These are phyloP conservation scores for Trypethelium eluteriae DNA, from an alignment of 495 filamentous ascomycete species.

Conservation along the genomic window DNA sequence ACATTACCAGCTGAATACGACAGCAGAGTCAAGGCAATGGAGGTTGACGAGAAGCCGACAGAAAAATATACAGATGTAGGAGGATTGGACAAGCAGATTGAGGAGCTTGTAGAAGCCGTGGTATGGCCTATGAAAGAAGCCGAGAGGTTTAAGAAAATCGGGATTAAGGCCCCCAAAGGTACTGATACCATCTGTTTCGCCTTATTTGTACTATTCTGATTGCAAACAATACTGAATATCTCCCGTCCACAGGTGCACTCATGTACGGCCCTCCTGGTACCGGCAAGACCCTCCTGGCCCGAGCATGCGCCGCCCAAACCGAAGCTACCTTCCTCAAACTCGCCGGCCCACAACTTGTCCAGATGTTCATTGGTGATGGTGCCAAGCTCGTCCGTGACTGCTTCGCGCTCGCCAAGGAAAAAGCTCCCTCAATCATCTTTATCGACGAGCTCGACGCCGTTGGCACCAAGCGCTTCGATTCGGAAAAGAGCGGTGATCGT, in stretches of 20 bases:
- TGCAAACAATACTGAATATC: conserved; percentile 10
- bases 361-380: conserved; percentile 99
- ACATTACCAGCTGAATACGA: conserved; percentile 99
- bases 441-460: conserved; percentile 98
- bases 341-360: conserved; percentile 94
- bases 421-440: conserved; percentile 98
- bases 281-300: conserved; percentile 92
- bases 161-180: conserved; percentile 99
- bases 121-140: conserved; percentile 99
- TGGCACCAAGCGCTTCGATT: conserved; percentile 98
- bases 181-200: conserved; percentile 23
- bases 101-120: conserved; percentile 97
- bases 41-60: conserved; percentile 98
- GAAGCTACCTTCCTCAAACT: conserved; percentile 99
- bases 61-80: conserved; percentile 99
- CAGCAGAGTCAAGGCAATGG: conserved; percentile 98
- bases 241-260: conserved; percentile 59
- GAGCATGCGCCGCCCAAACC: conserved; percentile 95
- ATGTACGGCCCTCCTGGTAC: conserved; percentile 99
- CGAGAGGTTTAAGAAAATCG: conserved; percentile 97
- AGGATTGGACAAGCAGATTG: conserved; percentile 97
- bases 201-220: too few species aligned
- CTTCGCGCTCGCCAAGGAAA: conserved; percentile 96
- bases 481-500: conserved; percentile 93
- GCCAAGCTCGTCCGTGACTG: conserved; percentile 96